Base-by-base conservation (phyloP, 2,329 filamentous ascomycete genomes). In the Pezizomycotina sp. region DNA sequence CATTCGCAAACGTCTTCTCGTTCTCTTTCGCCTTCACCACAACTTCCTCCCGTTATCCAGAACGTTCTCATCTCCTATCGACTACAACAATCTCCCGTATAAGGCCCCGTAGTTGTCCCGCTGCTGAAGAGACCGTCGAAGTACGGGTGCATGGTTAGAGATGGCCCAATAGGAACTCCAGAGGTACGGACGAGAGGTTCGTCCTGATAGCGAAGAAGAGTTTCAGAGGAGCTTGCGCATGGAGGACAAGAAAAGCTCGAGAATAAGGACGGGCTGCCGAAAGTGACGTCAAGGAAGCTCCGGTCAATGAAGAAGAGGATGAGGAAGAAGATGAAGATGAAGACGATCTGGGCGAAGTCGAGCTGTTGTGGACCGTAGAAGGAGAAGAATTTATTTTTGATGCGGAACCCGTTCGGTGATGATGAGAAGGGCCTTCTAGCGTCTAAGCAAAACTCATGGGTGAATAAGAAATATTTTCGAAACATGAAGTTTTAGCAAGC, bases 281-380 rank as follows among this genome's bases (percentile, higher is more conserved):
- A 23, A 7, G 7, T 15, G 31, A 8, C 5, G 42, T 40, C 27
- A 33, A 33, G 13, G 36, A 36, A 14, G 27, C 28, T 19, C 35
- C 34, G 13, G 16, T 6, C 8, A 26, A 21, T 9, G 31, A 12
- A 9, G 33, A 7, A 5, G 16, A 36, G 12, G 27, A 33, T 6
- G 29, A 33, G 13, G 23, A 37, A 6, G 22, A 24, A 8, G 22
- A 24, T 8, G 22, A 24, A 8, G 38, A 32, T 18, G 27, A 35
- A 3, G 36, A 35, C 5, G 41, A 43, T 10, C 31, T 27, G 2
- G 42, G 37, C 9, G 42, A 45, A 14, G 42, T 76, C 31, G 61
- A 62, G 26, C 62, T 68, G 51, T 46, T 74, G 13, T 61, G 74
- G 5, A 65, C 67, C 28, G 64, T 66, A 27, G 61, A 60, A 20